Evolutionary conservation across 495 filamentous ascomycete genomes (phyloP).

Genomic region (Penicillium tannophilum): DNA sequence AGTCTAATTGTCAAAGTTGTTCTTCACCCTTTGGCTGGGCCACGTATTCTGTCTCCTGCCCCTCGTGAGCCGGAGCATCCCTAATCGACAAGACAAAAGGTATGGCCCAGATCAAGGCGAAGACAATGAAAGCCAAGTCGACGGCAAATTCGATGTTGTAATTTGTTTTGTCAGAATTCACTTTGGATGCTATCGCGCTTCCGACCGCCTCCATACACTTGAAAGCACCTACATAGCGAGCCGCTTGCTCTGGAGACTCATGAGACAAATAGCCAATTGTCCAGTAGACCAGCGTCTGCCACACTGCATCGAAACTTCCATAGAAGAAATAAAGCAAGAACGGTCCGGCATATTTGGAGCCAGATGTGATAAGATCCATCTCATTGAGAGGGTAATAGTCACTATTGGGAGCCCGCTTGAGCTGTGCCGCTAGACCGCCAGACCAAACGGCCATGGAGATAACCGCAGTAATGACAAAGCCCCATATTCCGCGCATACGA

Average conservation of each 20-base stretch:
- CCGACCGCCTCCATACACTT: constrained; percentile 12
- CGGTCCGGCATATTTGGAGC: constrained; percentile 2
- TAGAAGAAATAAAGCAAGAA: constrained; percentile 14
- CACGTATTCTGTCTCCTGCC: not conserved
- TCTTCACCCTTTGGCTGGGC: not conserved
- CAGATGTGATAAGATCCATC: constrained; percentile 1
- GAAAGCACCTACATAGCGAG: constrained; percentile 14
- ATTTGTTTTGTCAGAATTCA: constrained; percentile 11
- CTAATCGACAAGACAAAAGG: not conserved
- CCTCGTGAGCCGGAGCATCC: not conserved
- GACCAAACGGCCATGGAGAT: constrained; percentile 5
- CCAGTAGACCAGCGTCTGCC: constrained; percentile 16
- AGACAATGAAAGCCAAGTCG: not conserved
- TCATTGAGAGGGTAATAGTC: constrained; percentile 5
- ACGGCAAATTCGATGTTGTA: constrained; percentile 8
- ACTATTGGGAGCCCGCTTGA: not conserved
- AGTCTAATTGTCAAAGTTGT: no score
- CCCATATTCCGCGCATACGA: constrained; percentile 7
- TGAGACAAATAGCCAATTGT: constrained; percentile 13
- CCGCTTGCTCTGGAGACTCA: constrained; percentile 13
- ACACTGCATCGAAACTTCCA: constrained; percentile 12
- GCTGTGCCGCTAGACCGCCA: not conserved
- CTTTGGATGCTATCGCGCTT: constrained; percentile 13
- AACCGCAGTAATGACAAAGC: constrained; percentile 2
- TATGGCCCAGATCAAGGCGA: not conserved